phyloP scores from a whole-genome alignment of 371 early-diverging fungal genomes.

The Syncephalastrum contaminatum region DNA sequence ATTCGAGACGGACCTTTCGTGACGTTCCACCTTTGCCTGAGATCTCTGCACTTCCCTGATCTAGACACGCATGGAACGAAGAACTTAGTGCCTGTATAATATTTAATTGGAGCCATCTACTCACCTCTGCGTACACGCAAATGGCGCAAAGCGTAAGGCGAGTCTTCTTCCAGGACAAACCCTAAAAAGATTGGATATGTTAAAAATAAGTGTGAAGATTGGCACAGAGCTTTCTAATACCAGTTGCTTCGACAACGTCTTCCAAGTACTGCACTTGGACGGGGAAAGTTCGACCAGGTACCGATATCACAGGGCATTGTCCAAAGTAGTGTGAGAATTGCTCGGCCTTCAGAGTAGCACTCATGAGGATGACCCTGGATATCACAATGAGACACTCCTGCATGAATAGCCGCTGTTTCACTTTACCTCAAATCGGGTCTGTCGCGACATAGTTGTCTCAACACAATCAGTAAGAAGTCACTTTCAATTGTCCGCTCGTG shows the following conservation, averaged over 20 bases:
- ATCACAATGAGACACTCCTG: slow-evolving; percentile 23
- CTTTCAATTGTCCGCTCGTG: slow-evolving; percentile 84
- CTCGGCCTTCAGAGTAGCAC: slow-evolving; percentile 76
- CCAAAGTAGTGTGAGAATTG: slow-evolving; percentile 71
- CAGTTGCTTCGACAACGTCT: slow-evolving; percentile 62
- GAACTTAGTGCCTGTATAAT: background rate
- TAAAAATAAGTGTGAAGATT: no score
- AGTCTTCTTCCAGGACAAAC: slow-evolving; percentile 60
- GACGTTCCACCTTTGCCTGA: slow-evolving; percentile 37
- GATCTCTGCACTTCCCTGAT: slow-evolving; percentile 24
- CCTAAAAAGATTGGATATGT: slow-evolving; percentile 21
- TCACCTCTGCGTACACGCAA: slow-evolving; percentile 21
- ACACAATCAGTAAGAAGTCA: slow-evolving; percentile 75
- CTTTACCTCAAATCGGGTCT: slow-evolving; percentile 67
- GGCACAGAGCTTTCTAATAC: slow-evolving; percentile 9
- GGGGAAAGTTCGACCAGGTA: slow-evolving; percentile 84
- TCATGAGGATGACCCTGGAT: slow-evolving; percentile 72
- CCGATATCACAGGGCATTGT: slow-evolving; percentile 62
- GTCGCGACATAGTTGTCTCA: slow-evolving; percentile 46
- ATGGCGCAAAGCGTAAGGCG: slow-evolving; percentile 49
- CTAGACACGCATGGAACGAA: slow-evolving; percentile 10
- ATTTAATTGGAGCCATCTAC: background rate
- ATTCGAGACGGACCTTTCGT: slow-evolving; percentile 48
- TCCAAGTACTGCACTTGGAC: slow-evolving; percentile 75
- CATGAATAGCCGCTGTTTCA: slow-evolving; percentile 34